Evolutionary conservation across 306 rosid genomes (phyloP), one percentile per base, ranked within the genome.

Genomic region (apple (Malus domestica)): DNA sequence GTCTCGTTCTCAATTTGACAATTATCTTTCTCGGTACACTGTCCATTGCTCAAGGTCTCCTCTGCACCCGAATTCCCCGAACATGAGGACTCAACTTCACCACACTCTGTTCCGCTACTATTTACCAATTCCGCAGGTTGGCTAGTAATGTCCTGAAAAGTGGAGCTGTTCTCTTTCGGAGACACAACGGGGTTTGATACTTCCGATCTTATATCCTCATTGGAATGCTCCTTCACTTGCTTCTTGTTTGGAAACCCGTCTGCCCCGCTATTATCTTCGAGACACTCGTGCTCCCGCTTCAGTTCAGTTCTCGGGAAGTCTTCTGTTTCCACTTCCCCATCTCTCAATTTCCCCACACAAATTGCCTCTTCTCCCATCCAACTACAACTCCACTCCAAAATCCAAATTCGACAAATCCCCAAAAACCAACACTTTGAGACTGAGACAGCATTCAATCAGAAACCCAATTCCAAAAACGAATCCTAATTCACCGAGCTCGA

Each of bases 141-240:
- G 87, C 99, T 92, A 73, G 91, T 90, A 67, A 95, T 86, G 75
- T 95, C 97, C 32, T 87, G 97, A 67, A 83, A 90, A 46, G 80
- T 64, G 22, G 80, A 83, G 15, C 80, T 80, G 44, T 94, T 90
- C 57, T 86, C 96, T 45, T 86, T 84, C 2, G 92, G 83, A 72
- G 88, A 90, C 74, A 75, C 76, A 6, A 83, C 80, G 0, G 99
- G 99, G 74, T 92, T 95, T 3, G 90, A 78, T 73, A 95, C 99
- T 76, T 95, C 99, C 1, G 99, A 95, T 52, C 90, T 89, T 51
- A 95, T 81, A 54, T 95, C 99, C 20, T 95, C 99, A 27, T 85
- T 86, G 0, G 98, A 95, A 73, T 87, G 86, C 84, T 95, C 97
- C 78, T 88, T 92, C 0, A 85, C 89, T 59, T 84, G 97, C 78